Evolutionary conservation across 768 basidiomycete genomes (phyloP).

Genomic region (Dentipellis sp.): DNA sequence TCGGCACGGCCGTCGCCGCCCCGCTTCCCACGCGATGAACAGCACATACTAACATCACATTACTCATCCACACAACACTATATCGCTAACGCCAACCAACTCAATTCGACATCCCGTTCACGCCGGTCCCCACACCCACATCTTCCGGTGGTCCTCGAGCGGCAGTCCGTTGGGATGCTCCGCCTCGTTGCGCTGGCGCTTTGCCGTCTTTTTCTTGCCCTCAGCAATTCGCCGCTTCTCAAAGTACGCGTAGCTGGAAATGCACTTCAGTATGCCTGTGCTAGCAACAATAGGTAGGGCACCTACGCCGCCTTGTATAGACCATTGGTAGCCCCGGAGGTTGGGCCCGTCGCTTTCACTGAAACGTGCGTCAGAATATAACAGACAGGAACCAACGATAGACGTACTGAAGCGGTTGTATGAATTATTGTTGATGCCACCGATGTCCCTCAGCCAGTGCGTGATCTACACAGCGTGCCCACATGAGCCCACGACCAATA

Average conservation of each 20-base stretch:
- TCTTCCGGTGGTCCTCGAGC: constrained; percentile 17
- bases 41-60: neutral
- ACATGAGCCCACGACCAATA: neutral
- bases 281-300: neutral
- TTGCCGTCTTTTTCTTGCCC: constrained; percentile 39
- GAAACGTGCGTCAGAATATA: neutral
- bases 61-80: neutral
- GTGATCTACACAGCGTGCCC: constrained; percentile 25
- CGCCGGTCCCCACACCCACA: constrained; percentile 10
- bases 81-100: neutral
- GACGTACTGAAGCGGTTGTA: constrained; percentile 35
- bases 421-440: constrained; percentile 36
- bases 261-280: neutral
- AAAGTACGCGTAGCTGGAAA: constrained; percentile 34
- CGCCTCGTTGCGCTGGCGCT: constrained; percentile 27
- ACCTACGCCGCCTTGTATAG: constrained; percentile 37
- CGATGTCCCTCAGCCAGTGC: constrained; percentile 37
- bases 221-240: constrained; percentile 37
- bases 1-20: neutral
- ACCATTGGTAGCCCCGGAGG: constrained; percentile 33
- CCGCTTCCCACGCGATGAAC: neutral
- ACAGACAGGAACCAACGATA: neutral
- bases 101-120: no score
- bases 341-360: constrained; percentile 36
- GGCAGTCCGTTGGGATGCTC: constrained; percentile 20